A percentile compares a stretch with the other conserved stretches of the same genome.
These are phyloP conservation scores for Malus hybrid DNA, from an alignment of 331 rosid genomes.

Conservation along the genomic window DNA sequence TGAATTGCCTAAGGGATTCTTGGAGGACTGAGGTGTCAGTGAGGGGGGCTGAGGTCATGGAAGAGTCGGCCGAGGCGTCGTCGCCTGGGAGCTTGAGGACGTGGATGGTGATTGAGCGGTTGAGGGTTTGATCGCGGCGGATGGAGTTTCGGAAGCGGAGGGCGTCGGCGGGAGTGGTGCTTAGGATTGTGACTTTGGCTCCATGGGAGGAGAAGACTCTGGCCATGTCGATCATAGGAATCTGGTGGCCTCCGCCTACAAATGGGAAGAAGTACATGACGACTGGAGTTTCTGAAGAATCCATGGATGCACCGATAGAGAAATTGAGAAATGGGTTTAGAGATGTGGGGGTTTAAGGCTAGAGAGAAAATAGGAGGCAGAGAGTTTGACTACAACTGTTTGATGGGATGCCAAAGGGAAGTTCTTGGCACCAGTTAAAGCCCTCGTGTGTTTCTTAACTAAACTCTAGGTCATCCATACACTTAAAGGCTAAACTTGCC, in stretches of 20 bases:
- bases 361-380: not conserved
- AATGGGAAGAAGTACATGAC: constrained; percentile 19
- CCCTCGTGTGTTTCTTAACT: too few relatives aligned
- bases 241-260: constrained; percentile 16
- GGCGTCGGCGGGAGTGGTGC: not conserved
- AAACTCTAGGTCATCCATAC: too few relatives aligned
- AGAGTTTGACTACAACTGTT: not conserved
- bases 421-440: not conserved
- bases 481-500: too few relatives aligned
- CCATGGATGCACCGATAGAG: not conserved
- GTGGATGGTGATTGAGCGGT: not conserved
- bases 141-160: not conserved
- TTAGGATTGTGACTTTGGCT: constrained; percentile 2
- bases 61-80: not conserved
- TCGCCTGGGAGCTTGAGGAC: constrained; percentile 2
- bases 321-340: not conserved
- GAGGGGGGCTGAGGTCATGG: not conserved
- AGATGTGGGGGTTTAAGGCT: not conserved
- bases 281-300: not conserved
- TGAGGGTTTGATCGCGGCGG: constrained; percentile 1
- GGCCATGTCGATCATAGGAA: constrained; percentile 22
- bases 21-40: constrained; percentile 11
- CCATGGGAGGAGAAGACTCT: constrained; percentile 14
- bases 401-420: not conserved
- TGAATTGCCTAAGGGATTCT: constrained; percentile 10